Evolutionary conservation across 495 filamentous ascomycete genomes (phyloP).

Genomic region (Friedmanniomyces simplex): DNA sequence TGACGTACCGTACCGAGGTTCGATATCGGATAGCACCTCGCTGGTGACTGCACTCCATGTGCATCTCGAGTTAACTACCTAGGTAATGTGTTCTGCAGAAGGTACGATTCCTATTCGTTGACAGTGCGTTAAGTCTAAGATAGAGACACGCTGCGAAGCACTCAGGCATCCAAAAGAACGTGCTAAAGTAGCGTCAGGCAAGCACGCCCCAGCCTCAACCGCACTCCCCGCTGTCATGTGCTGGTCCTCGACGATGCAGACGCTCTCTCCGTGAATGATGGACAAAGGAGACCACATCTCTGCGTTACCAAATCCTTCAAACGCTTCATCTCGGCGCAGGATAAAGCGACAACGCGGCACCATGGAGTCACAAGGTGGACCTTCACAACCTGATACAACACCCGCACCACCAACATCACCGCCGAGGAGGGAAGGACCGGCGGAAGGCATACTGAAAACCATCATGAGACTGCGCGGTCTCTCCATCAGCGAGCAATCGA

Average conservation of each 20-base stretch:
- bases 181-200: not conserved
- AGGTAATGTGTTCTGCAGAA: too few species aligned
- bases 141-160: not conserved
- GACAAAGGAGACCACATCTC: not conserved
- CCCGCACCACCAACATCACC: not conserved
- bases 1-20: too few species aligned
- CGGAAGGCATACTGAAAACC: slow-evolving; percentile 6
- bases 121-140: too few species aligned
- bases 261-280: not conserved
- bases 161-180: not conserved
- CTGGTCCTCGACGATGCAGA: not conserved
- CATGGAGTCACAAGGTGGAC: not conserved
- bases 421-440: not conserved
- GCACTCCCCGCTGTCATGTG: not conserved
- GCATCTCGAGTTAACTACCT: too few species aligned
- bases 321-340: not conserved
- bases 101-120: too few species aligned
- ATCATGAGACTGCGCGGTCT: slow-evolving; percentile 7
- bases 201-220: not conserved
- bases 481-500: not conserved
- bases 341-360: not conserved
- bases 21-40: too few species aligned
- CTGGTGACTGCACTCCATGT: too few species aligned
- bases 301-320: not conserved
- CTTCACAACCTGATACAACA: not conserved